Conservation (phyloP, 1,284 basidiomycete species). For the Phellopilus nigrolimitatus region DNA sequence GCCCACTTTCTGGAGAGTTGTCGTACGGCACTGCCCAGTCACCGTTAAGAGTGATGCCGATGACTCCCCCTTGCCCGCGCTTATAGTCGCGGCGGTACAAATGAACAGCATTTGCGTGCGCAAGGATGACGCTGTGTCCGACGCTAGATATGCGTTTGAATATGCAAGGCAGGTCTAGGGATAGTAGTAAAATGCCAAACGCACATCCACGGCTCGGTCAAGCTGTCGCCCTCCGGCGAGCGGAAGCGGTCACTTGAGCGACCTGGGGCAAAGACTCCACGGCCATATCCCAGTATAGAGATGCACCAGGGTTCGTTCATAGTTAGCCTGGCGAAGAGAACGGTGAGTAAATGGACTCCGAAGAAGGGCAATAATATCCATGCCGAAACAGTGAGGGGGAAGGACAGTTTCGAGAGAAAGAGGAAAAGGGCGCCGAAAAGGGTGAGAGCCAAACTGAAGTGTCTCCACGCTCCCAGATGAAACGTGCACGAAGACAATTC, state of each 20-base stretch:
- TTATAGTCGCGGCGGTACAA: slow-evolving; percentile 61
- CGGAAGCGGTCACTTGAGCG: slow-evolving; percentile 55
- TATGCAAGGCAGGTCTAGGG: background rate
- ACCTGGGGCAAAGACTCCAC: slow-evolving; percentile 65
- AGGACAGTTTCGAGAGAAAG: background rate
- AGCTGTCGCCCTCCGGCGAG: slow-evolving; percentile 53
- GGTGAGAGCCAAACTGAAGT: too few relatives aligned
- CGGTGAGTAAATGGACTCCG: background rate
- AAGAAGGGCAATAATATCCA: background rate
- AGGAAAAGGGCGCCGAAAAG: background rate
- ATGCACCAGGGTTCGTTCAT: slow-evolving; percentile 75
- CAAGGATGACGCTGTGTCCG: slow-evolving; percentile 62
- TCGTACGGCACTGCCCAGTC: slow-evolving; percentile 70
- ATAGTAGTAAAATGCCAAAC: slow-evolving; percentile 23
- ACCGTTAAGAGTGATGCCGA: slow-evolving; percentile 74
- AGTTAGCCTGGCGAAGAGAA: slow-evolving; percentile 44
- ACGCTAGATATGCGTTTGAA: slow-evolving; percentile 39
- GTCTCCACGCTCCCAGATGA: too few relatives aligned
- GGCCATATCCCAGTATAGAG: slow-evolving; percentile 63
- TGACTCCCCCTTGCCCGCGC: slow-evolving; percentile 48
- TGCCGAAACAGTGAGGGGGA: background rate
- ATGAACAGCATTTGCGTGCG: slow-evolving; percentile 64
- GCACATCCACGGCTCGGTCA: slow-evolving; percentile 70
- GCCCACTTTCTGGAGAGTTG: slow-evolving; percentile 56
- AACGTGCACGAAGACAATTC: too few relatives aligned